These are phyloP conservation scores for Schizosaccharomyces octosporus DNA, from an alignment of 805 yeast genomes.

Conservation along the genomic window DNA sequence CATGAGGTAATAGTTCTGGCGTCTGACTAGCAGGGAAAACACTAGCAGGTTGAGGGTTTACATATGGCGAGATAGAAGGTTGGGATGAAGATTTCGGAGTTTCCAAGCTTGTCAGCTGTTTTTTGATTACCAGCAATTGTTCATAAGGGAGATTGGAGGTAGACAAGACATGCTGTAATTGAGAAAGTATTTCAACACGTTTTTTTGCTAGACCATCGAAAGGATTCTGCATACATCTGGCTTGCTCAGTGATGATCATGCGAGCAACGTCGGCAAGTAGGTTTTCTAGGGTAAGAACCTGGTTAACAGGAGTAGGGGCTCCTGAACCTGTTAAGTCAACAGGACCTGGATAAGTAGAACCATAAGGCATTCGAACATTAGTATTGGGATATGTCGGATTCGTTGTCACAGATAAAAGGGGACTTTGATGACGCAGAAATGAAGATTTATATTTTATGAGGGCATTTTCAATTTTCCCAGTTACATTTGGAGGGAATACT, in stretches of 20 bases:
- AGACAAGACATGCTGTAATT: not conserved
- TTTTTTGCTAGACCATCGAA: not conserved
- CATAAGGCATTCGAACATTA: not conserved
- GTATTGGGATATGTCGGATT: not conserved
- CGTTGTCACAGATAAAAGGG: not conserved
- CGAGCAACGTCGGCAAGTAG: not conserved
- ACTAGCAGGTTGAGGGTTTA: no score
- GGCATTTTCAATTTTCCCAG: conserved; percentile 51
- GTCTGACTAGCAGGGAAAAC: no score
- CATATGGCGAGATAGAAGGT: not conserved
- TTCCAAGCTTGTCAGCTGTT: not conserved
- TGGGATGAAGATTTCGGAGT: not conserved
- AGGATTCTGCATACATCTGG: not conserved
- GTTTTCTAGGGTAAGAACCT: not conserved
- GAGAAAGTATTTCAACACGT: not conserved
- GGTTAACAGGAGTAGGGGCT: not conserved
- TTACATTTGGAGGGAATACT: conserved; percentile 44
- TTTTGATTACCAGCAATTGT: not conserved
- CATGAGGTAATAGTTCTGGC: no score
- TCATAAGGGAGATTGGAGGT: not conserved
- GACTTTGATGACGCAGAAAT: not conserved
- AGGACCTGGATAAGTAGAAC: not conserved
- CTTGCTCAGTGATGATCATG: not conserved
- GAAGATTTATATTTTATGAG: conserved; percentile 13
- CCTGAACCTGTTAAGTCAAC: not conserved